phyloP scores from a whole-genome alignment of 768 basidiomycete species.

The Suillus brevipes region DNA sequence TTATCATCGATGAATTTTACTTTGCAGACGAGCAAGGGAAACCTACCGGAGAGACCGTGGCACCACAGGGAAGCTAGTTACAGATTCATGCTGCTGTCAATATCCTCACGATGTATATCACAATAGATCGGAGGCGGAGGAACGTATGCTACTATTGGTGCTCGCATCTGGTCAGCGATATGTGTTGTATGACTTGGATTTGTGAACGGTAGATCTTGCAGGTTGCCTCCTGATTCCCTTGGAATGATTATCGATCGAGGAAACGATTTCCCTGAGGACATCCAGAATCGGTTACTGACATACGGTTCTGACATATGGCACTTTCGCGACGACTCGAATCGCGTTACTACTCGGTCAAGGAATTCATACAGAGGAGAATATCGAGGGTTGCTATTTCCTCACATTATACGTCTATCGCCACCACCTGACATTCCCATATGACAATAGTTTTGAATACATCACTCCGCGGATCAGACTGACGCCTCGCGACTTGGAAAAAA shows the following conservation, averaged over 20 bases:
- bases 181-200: background rate
- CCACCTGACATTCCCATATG: constrained; percentile 1
- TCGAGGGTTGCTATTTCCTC: constrained; percentile 50
- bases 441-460: constrained; percentile 71
- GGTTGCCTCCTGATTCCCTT: constrained; percentile 63
- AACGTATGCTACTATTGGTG: constrained; percentile 77
- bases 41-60: constrained; percentile 44
- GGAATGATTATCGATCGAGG: constrained; percentile 89
- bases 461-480: constrained; percentile 70
- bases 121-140: constrained; percentile 88
- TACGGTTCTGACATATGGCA: constrained; percentile 81
- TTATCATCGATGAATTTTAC: constrained; percentile 84
- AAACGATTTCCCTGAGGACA: constrained; percentile 63
- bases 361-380: constrained; percentile 75
- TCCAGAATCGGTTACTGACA: constrained; percentile 53
- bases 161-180: constrained; percentile 68
- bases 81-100: background rate
- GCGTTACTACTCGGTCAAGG: constrained; percentile 67
- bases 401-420: constrained; percentile 5
- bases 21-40: constrained; percentile 58
- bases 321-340: constrained; percentile 58
- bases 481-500: constrained; percentile 63
- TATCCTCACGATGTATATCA: constrained; percentile 8
- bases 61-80: constrained; percentile 48
- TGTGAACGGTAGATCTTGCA: constrained; percentile 24